Evolutionary conservation across 1,284 basidiomycete species (phyloP), one percentile per base, ranked within the genome.

Genomic region (Neolentinus lepideus): DNA sequence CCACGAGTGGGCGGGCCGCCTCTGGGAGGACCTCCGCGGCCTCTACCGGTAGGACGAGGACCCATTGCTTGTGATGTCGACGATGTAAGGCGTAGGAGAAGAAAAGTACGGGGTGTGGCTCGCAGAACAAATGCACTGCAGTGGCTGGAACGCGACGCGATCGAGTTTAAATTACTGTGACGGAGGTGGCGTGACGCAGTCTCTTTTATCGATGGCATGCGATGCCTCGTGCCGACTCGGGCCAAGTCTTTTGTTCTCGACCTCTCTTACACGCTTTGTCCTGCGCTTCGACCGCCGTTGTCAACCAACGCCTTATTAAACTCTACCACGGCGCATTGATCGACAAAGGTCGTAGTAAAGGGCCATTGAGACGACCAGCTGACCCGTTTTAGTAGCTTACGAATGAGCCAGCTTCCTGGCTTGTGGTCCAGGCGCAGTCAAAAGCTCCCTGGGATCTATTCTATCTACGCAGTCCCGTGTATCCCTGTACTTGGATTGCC

Each of bases 1-100:
- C 66, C 67, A 55, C 69, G 61, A 57, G 55, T 38, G 31, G 55
- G 59, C 26, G 56, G 52, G 2, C 57, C 59, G 21, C 60, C 59
- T 21, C 62, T 57, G 21, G 56, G 54, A 25, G 57, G 19, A 10
- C 55, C 60, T 24, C 63, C 56, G 26, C 60, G 54, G 10, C 58
- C 51, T 24, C 60, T 26, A 2, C 58, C 25, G 29, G 47, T 35
- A 1, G 52, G 38, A 26, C 56, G 24, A 8, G 35, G 51, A 26
- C 24, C 47, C 47, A 50, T 50, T 4, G 3, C n/a, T 43, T 43
- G 19, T n/a, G 38, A 3, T 27, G 26, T 24, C 24, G 61, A 60
- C 3, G 51, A 55, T 2, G 56, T 51, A 10, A 52, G 54, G 54
- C 56, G 51, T 11, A 43, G 31, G 4, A 50, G 46, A 47, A 24